A percentile compares a stretch with the other conserved stretches of the same genome.
Evolutionary conservation across 371 early-diverging fungal genomes (phyloP).

Genomic region (Catenaria anguillulae): DNA sequence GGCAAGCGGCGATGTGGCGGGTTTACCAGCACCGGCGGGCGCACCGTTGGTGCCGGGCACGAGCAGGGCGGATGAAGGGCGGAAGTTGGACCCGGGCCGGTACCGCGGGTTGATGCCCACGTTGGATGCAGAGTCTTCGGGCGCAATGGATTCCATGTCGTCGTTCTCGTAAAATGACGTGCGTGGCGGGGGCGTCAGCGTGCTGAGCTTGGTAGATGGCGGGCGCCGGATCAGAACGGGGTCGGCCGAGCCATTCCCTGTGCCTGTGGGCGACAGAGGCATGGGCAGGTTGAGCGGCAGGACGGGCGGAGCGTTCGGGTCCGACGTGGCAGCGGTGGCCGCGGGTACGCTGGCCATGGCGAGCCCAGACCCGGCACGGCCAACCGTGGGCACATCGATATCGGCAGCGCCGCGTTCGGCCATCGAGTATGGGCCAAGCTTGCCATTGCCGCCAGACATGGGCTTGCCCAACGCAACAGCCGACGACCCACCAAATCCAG

Average conservation of each 20-base stretch:
- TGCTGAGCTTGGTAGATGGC: not conserved
- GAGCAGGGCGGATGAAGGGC: not conserved
- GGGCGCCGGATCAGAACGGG: not conserved
- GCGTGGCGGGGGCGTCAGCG: slow-evolving; percentile 4
- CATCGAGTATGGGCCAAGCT: not conserved
- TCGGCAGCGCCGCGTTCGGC: not conserved
- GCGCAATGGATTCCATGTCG: not conserved
- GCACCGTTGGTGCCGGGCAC: not conserved
- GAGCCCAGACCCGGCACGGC: not conserved
- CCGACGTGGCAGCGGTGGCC: not conserved
- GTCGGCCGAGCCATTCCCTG: not conserved
- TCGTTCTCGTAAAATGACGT: not conserved
- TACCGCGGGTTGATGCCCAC: slow-evolving; percentile 4
- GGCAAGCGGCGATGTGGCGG: not conserved
- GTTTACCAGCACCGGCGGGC: not conserved
- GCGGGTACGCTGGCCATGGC: not conserved
- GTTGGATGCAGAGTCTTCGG: slow-evolving; percentile 1
- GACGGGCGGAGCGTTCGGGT: not conserved
- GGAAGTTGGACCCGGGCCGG: not conserved
- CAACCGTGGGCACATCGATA: not conserved
- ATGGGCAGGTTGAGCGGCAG: not conserved
- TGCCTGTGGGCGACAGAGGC: too few species aligned
- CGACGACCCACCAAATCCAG: not conserved
- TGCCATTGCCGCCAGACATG: not conserved
- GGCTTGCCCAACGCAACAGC: not conserved